These are phyloP conservation scores for Sporodiniella umbellata DNA, from an alignment of 371 early-diverging fungal genomes.

Conservation along the genomic window DNA sequence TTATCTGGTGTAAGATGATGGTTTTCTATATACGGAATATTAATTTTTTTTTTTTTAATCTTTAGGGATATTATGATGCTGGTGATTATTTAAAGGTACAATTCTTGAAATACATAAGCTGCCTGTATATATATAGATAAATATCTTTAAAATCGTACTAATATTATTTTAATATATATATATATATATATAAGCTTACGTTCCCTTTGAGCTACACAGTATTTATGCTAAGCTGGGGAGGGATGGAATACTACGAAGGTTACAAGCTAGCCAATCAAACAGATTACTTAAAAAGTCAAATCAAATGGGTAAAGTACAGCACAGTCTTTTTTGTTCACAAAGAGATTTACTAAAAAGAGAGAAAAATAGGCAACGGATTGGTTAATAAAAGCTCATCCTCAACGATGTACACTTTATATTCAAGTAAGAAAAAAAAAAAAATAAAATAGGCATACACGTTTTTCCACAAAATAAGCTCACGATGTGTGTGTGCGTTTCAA, in stretches of 20 bases:
- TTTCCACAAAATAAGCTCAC: not conserved
- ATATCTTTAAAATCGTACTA: too few relatives aligned
- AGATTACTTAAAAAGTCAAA: constrained; percentile 38
- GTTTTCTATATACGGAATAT: not conserved
- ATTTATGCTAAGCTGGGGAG: constrained; percentile 56
- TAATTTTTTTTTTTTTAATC: not conserved
- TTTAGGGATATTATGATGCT: constrained; percentile 41
- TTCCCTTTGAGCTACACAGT: constrained; percentile 53
- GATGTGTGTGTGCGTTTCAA: too few relatives aligned
- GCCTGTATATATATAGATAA: too few relatives aligned
- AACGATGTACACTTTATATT: constrained; percentile 14
- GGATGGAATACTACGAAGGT: constrained; percentile 44
- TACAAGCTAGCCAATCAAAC: constrained; percentile 51
- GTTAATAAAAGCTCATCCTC: constrained; percentile 36
- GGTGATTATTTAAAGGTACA: constrained; percentile 22
- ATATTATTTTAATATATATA: too few relatives aligned
- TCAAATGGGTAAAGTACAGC: constrained; percentile 72
- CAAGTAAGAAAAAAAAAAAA: constrained; percentile 10
- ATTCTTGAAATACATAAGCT: too few relatives aligned
- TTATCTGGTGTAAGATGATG: constrained; percentile 32
- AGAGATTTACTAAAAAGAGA: not conserved
- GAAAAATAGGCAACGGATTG: constrained; percentile 50
- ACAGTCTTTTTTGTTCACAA: not conserved
- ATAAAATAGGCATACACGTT: not conserved
- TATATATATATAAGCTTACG: too few relatives aligned